Percentiles rank a stretch among this genome's conserved stretches.
These are phyloP conservation scores for Trichoderma gracile DNA, from an alignment of 2,329 filamentous ascomycete genomes.

Conservation along the genomic window DNA sequence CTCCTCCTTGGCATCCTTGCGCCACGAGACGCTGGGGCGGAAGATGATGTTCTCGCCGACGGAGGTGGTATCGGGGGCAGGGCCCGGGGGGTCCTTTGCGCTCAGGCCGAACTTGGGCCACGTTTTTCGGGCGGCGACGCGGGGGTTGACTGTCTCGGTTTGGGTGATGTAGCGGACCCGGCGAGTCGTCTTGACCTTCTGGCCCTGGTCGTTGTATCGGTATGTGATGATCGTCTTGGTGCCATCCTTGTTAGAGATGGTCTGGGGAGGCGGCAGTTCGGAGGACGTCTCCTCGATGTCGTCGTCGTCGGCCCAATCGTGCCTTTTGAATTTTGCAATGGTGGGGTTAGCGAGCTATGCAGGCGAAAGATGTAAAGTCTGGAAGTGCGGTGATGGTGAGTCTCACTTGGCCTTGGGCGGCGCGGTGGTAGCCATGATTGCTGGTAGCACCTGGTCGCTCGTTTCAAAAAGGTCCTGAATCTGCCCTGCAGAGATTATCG, in stretches of 20 bases:
- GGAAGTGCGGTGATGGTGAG: constrained; percentile 11
- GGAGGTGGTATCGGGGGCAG: constrained; percentile 84
- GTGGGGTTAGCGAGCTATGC: constrained; percentile 41
- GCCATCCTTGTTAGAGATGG: constrained; percentile 96
- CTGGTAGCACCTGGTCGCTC: constrained; percentile 11
- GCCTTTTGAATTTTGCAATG: constrained; percentile 43
- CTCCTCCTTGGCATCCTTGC: constrained; percentile 82
- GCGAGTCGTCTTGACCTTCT: constrained; percentile 96
- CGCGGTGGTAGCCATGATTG: constrained; percentile 44
- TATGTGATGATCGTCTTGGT: constrained; percentile 94
- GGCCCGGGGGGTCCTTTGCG: constrained; percentile 79
- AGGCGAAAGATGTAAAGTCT: background rate
- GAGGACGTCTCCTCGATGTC: constrained; percentile 72
- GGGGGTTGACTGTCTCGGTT: constrained; percentile 92
- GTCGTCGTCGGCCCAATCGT: constrained; percentile 96
- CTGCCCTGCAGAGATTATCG: background rate
- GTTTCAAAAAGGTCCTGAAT: background rate
- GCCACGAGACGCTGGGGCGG: constrained; percentile 91
- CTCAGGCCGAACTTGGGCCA: constrained; percentile 93
- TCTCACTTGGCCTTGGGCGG: constrained; percentile 46
- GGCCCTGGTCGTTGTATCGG: constrained; percentile 86
- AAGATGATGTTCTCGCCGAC: constrained; percentile 99
- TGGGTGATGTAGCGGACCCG: constrained; percentile 90
- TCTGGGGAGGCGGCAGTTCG: constrained; percentile 79
- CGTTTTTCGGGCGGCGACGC: constrained; percentile 88